A percentile compares a stretch with the other conserved stretches of the same genome.
Conservation (phyloP, 352 stramenopile species). For the Globisporangium solare region DNA sequence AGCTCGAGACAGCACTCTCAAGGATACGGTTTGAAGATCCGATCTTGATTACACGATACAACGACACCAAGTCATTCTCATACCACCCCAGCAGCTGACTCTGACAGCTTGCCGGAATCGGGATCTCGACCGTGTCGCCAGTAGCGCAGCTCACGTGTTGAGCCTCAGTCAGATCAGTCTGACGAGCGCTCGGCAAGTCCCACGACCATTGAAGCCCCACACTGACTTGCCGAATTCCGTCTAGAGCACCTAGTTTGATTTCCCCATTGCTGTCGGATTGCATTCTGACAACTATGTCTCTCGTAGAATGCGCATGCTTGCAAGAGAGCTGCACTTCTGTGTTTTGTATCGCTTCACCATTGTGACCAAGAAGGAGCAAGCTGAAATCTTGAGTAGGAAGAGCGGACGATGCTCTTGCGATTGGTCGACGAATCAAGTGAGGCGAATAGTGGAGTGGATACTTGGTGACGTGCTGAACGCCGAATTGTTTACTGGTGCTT, state of each 20-base stretch:
- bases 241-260: conserved; percentile 33
- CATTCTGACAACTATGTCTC: conserved; percentile 14
- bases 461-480: conserved; percentile 29
- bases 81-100: conserved; percentile 28
- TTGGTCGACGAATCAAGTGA: conserved; percentile 29
- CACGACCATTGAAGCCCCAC: conserved; percentile 24
- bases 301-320: conserved; percentile 23
- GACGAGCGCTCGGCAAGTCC: conserved; percentile 36
- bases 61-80: conserved; percentile 13
- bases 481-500: background rate
- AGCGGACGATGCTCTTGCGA: background rate
- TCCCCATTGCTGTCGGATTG: conserved; percentile 30
- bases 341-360: conserved; percentile 37
- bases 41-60: conserved; percentile 27
- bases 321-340: conserved; percentile 19
- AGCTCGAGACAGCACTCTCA: conserved; percentile 16
- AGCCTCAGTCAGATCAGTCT: background rate
- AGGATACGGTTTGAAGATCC: conserved; percentile 12
- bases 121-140: conserved; percentile 27
- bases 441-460: conserved; percentile 28
- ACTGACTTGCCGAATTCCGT: conserved; percentile 18
- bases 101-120: conserved; percentile 26
- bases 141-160: conserved; percentile 29
- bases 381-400: conserved; percentile 18
- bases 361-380: conserved; percentile 41